Evolutionary conservation across 2,329 filamentous ascomycete species (phyloP), one percentile per base, ranked within the genome.

Genomic region (Epichloe brachyelytri): DNA sequence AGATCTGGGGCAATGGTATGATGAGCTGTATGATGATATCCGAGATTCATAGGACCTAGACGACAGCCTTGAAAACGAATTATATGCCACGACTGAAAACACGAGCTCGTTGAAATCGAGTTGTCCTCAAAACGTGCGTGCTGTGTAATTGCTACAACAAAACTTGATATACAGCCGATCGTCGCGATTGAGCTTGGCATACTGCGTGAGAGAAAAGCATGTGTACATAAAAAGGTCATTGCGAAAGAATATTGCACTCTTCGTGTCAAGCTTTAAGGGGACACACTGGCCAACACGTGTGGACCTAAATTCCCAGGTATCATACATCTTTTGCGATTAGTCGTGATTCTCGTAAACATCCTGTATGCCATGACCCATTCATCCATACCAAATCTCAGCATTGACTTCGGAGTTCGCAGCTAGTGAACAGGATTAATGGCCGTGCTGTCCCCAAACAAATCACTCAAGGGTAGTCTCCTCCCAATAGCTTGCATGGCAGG

Each of bases 401-500:
- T n/a, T 33, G 15, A 17, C 2, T 6, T 48, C 4, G 20, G 17
- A 22, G 17, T 11, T 14, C 45, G 51, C 15, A 50, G 52, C 43
- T 30, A 43, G 20, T 36, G 33, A 0, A 34, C 39, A 26, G 51
- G 48, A 15, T 10, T 48, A 38, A 12, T 14, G 15, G 7, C 59
- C 59, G 39, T 61, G 61, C 48, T 63, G 59, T 47, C 61, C 61
- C 65, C 64, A 55, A 76, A 76, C 10, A 77, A 61, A 52, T 76
- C 72, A 36, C 66, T 68, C 39, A 76, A 55, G 53, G 68, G 73
- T 14, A 76, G 58, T 41, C 66, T 67, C 47, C 69, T 64, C 5
- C 71, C 71, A 48, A 73, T 65, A 12, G 70, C 71, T 52, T 71
- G 66, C 63, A 71, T 69, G 3, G 70, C 71, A 15, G 68, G 68